Evolutionary conservation across 1,139 yeast genomes (phyloP).

Genomic region (Saccharomyces pastorianus): DNA sequence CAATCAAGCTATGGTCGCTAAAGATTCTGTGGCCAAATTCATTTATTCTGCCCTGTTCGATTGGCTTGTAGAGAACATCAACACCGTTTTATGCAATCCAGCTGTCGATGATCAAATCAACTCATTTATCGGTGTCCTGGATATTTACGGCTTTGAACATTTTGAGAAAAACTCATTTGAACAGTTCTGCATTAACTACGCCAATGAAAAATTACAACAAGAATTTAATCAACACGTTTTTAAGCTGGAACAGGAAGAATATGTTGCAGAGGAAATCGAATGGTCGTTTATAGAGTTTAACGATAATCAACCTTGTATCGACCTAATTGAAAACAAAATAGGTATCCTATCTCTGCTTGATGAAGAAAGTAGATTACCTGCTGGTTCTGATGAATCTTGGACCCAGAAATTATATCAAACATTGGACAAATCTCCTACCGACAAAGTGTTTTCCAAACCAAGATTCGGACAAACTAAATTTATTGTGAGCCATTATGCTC

Average conservation of each 20-base stretch:
- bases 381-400: constrained; percentile 94
- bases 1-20: constrained; percentile 82
- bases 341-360: constrained; percentile 88
- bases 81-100: constrained; percentile 73
- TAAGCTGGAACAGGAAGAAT: constrained; percentile 94
- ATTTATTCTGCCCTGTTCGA: constrained; percentile 90
- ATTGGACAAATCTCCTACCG: constrained; percentile 71
- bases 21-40: constrained; percentile 94
- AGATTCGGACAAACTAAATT: constrained; percentile 92
- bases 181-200: constrained; percentile 95
- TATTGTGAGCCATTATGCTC: constrained; percentile 89
- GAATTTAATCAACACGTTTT: constrained; percentile 97
- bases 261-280: constrained; percentile 83
- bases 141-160: constrained; percentile 96
- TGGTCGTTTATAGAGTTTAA: constrained; percentile 97
- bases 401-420: constrained; percentile 85
- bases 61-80: constrained; percentile 87
- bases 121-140: constrained; percentile 91
- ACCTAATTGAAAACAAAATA: constrained; percentile 79
- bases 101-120: constrained; percentile 51
- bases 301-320: constrained; percentile 96
- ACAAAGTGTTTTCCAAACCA: constrained; percentile 83
- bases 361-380: constrained; percentile 92
- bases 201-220: constrained; percentile 94
- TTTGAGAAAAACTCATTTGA: constrained; percentile 91